Base-by-base conservation (phyloP, 805 yeast genomes). In the Candida manassasensis region DNA sequence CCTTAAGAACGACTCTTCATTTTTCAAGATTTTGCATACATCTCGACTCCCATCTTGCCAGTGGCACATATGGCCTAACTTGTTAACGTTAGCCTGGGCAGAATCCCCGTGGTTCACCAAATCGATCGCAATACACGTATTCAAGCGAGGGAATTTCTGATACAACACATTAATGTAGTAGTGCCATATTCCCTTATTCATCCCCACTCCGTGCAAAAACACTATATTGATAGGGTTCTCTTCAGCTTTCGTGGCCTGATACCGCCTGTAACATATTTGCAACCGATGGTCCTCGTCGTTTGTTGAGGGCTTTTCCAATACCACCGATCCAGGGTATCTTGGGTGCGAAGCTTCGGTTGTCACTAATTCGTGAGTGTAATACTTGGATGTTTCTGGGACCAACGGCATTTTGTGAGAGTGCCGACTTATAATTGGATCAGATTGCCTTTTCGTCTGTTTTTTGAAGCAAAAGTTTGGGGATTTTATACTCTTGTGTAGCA, bases 41-140 rank as follows among this genome's bases (percentile, higher is more conserved):
- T 84, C 93, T 38, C 73, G 71, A 1, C 76, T 77, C 7, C 81
- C 78, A 50, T 84, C 94, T 19, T 67, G 57, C 93, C 94, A 84
- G 27, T 68, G 65, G 38, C 56, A 59, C 13, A 61, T 61, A 51
- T 68, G 63, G 0, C 89, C 87, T 12, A 83, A 49, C 35, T 72
- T 73, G 11, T 59, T 73, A 27, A 56, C 51, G 48, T 84, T 85
- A 29, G 73, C 49, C 3, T 71, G 45, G 1, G 75, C 80, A 2
- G 87, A 79, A 45, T 84, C 94, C 3, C 89, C 86, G 49, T 80
- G 88, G 31, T 69, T 69, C 6, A 68, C 81, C 21, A 71, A 64
- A 56, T 84, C 94, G 21, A 73, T 18, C 4, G 46, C 46, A 3
- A 42, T 21, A 10, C 41, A 35, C 4, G 38, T 36, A 24, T 42